Evolutionary conservation across 2,329 filamentous ascomycete genomes (phyloP), one percentile per base, ranked within the genome.

Genomic region (Colletotrichum sp.): DNA sequence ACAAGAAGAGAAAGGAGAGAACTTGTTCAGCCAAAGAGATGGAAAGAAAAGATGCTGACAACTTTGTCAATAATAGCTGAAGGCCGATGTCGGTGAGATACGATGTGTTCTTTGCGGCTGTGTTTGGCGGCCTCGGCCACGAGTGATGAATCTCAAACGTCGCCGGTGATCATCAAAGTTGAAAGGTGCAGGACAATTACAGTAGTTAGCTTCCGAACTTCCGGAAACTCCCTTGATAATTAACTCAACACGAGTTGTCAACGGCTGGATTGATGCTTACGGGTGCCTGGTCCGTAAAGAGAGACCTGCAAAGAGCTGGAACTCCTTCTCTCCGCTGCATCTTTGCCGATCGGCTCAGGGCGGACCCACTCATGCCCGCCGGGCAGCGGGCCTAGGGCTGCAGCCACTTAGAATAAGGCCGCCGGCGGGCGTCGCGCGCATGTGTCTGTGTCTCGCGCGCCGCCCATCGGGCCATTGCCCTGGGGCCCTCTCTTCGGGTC

Each of bases 341-440:
- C 57, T 26, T 63, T 71, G 62, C 69, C 69, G 69, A 49, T 64
- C 73, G 57, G 69, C 73, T 72, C 73, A 18, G 15, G 57, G 63
- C 32, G 64, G 64, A 39, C 73, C 57, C 69, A 63, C 26, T 32
- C 10, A 65, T 65, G 73, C 73, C 73, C 73, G 70, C 7, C 73
- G 73, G 73, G 64, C 70, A n/a, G 73, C 49, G 70, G 73, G 73
- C 55, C 70, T 44, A 52, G 49, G 32, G 16, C 34, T 65, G 57
- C 57, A 68, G 70, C 63, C 72, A 57, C 55, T 68, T 30, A 34
- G 34, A 64, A 24, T 5, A 6, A 68, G 73, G 69, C 73, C 73
- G 73, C 57, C 73, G 73, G 73, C 73, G 73, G 36, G 67, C 71
- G 60, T 13, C 28, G 57, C 65, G 71, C 55, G 18, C 44, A n/a